A percentile compares a stretch with the other conserved stretches of the same genome.
Evolutionary conservation across 768 basidiomycete species (phyloP).

Genomic region (Serendipita sp.): DNA sequence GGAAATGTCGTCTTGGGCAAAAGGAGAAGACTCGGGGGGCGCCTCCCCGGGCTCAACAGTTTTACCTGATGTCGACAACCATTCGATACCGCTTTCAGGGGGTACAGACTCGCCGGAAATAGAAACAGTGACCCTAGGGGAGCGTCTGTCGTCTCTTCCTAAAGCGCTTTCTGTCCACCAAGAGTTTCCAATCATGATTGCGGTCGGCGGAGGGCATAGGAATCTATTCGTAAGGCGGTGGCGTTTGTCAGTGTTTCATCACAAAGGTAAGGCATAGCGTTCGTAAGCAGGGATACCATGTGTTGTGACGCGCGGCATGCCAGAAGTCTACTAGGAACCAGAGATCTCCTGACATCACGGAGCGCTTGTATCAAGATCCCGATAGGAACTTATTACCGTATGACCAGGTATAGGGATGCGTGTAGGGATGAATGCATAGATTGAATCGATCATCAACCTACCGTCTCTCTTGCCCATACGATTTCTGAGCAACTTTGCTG

Average conservation of each 20-base stretch:
- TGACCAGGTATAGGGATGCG: constrained; percentile 7
- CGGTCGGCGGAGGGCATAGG: constrained; percentile 86
- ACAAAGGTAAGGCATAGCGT: no score
- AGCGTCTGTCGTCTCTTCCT: constrained; percentile 36
- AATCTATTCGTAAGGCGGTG: constrained; percentile 32
- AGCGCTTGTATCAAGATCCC: no score
- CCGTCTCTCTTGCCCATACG: constrained; percentile 93
- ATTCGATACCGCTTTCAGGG: constrained; percentile 73
- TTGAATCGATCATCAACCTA: constrained; percentile 19
- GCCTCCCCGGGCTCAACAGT: constrained; percentile 41
- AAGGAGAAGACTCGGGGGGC: constrained; percentile 5
- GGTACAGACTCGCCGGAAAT: constrained; percentile 84
- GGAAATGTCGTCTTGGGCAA: constrained; percentile 1
- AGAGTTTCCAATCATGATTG: constrained; percentile 82
- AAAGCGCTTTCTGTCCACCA: constrained; percentile 83
- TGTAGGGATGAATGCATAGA: constrained; percentile 7
- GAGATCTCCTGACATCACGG: no score
- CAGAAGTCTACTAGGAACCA: no score
- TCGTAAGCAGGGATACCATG: no score
- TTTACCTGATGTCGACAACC: constrained; percentile 75
- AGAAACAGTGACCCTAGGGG: constrained; percentile 60
- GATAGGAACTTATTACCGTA: no score
- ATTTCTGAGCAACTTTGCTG: constrained; percentile 95
- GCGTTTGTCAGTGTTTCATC: no score
- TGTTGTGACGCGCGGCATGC: no score